Evolutionary conservation across 352 stramenopile species (phyloP).

Genomic region (Thraustochytrium striatum): DNA sequence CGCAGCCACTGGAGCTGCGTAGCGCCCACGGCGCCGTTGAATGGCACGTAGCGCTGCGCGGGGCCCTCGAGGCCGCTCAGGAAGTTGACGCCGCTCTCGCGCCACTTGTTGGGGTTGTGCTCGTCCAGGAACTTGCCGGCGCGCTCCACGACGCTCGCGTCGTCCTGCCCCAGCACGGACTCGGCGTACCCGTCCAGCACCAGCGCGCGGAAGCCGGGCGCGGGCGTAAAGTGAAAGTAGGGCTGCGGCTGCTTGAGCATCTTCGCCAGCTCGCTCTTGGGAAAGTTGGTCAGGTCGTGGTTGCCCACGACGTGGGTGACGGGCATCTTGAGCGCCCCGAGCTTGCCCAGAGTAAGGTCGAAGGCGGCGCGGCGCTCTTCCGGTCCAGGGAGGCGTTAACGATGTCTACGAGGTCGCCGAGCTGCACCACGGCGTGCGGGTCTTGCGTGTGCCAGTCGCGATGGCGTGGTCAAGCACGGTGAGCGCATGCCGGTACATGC

Average conservation of each 20-base stretch:
- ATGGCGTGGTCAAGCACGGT: slow-evolving; percentile 59
- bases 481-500: slow-evolving; percentile 69
- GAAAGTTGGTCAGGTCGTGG: slow-evolving; percentile 76
- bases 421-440: slow-evolving; percentile 66
- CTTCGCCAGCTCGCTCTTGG: slow-evolving; percentile 7
- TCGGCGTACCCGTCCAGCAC: slow-evolving; percentile 69
- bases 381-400: slow-evolving; percentile 63
- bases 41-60: slow-evolving; percentile 66
- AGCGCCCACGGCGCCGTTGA: slow-evolving; percentile 67
- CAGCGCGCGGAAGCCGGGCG: slow-evolving; percentile 61
- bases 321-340: slow-evolving; percentile 53
- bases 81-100: slow-evolving; percentile 63
- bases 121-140: slow-evolving; percentile 54
- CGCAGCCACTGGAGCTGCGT: slow-evolving; percentile 64
- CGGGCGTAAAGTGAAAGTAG: slow-evolving; percentile 68
- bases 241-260: background rate
- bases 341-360: slow-evolving; percentile 55
- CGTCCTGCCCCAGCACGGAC: slow-evolving; percentile 59
- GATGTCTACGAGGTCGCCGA: slow-evolving; percentile 72
- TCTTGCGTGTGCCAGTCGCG: slow-evolving; percentile 57
- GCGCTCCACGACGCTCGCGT: background rate
- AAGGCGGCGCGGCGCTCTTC: slow-evolving; percentile 58
- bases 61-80: slow-evolving; percentile 59
- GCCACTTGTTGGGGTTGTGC: slow-evolving; percentile 64
- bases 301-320: slow-evolving; percentile 74